Evolutionary conservation across 164 flowering plant genomes (phyloP), one percentile per base, ranked within the genome.

Genomic region (Piper longum): DNA sequence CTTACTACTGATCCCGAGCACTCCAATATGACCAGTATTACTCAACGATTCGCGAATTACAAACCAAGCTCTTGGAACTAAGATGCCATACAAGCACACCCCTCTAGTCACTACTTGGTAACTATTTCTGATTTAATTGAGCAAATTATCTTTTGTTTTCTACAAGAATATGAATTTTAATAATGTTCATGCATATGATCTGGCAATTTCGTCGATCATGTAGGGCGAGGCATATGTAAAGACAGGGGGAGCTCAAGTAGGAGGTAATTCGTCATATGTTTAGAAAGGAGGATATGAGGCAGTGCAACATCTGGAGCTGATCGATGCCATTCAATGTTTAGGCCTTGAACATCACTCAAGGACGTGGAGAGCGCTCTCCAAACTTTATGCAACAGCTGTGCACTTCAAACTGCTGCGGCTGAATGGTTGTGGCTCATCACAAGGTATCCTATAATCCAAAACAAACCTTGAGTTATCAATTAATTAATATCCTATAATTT

Each of bases 371-470:
- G 62, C 13, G 9, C 7, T 12, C 43, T 4, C 45, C 4, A 5
- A 16, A 60, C 18, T 12, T 17, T 13, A 39, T 42, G 12, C 9
- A n/a, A 60, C 69, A 43, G 62, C 82, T 1, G 70, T 77, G 41
- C 13, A 55, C 43, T 78, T 80, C 58, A 58, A 78, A 44, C 62
- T 79, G 45, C 58, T 68, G 36, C 60, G 71, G 39, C 71, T 67
- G 60, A 43, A 61, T 45, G 74, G 74, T 19, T 67, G 58, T 18
- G 44, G 16, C 48, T 58, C 61, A 2, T 54, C 67, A 14, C 13
- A 59, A 56, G 67, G 73, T 66, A 16, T 41, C 62, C 1, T n/a
- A n/a, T n/a, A n/a, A n/a, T n/a, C n/a, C n/a, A n/a, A n/a, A n/a
- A n/a, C n/a, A n/a, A n/a, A n/a, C n/a, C n/a, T n/a, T n/a, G n/a